Base-by-base conservation (phyloP, 805 yeast species). In the Myxozyma monticola region DNA sequence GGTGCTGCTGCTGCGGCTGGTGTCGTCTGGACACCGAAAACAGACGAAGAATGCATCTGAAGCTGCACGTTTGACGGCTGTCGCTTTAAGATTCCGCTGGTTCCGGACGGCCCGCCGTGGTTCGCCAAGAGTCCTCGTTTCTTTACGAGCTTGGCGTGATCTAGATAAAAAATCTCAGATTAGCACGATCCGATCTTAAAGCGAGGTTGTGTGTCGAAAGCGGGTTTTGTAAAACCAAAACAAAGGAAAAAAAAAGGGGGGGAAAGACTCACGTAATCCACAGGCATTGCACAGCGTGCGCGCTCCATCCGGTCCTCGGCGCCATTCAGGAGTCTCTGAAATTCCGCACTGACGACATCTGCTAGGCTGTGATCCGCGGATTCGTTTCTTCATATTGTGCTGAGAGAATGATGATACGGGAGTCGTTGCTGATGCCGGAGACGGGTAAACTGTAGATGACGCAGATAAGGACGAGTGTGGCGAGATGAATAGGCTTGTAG, bases 211-310 rank as follows among this genome's bases (percentile, higher is more conserved):
- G n/a, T n/a, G n/a, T n/a, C n/a, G n/a, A n/a, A n/a, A n/a, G n/a
- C n/a, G n/a, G n/a, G n/a, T n/a, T n/a, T n/a, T n/a, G n/a, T n/a
- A n/a, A n/a, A n/a, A n/a, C n/a, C 21, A 4, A 4, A 14, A 26
- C 10, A 25, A 34, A 33, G 21, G 2, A 34, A 24, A 21, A 17
- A 12, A n/a, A n/a, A n/a, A n/a, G n/a, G n/a, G n/a, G n/a, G n/a
- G n/a, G n/a, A n/a, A n/a, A 14, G 29, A 44, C 57, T 22, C 40
- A 53, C 58, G 61, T 35, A 86, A 68, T 0, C 95, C 95, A 65
- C 95, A 86, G 0, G 93, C 93, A 65, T 86, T 87, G 68, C 95
- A 86, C 43, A 86, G 68, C 0, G 89, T 83, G 34, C 88, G 71
- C 12, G 80, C 79, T 2, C 93, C 95, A 46, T 77, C 77, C 1